Evolutionary conservation across 306 rosid genomes (phyloP), one percentile per base, ranked within the genome.

Genomic region (Cucumis sativus): DNA sequence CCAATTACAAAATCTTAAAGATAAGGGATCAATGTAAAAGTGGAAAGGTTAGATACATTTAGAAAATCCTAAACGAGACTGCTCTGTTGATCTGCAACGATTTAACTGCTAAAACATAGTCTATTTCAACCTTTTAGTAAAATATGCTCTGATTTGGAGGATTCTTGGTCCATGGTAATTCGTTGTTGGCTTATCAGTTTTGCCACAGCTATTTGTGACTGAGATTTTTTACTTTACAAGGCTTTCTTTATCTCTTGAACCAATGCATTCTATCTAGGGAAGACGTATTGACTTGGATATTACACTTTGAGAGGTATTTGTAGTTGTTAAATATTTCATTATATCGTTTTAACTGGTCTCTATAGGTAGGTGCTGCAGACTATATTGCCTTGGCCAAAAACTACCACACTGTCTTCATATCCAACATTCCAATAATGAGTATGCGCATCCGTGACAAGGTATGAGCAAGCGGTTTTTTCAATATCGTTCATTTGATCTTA

Each of bases 371-470:
- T 66, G 98, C 98, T 77, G 98, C 98, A 41, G 98, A 94, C 79
- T 94, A 94, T 83, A 94, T 94, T 86, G 98, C 98, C 55, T 90
- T 94, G 13, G 98, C 98, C 33, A 93, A 92, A 80, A 92, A 89
- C 83, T 91, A 82, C 83, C 98, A 94, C 81, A 94, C 97, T 21
- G 85, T 94, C 71, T 92, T 94, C 88, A 84, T 94, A 82, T 89
- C 91, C 78, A 86, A 85, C 83, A 92, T 94, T 80, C 98, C 98
- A 69, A 55, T 77, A 69, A 94, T 94, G 98, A 94, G 98, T 73
- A 92, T 94, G 97, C 93, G 92, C 64, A 90, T 89, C 59, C 84
- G 98, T 62, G 98, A 94, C 87, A 89, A 90, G 98, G 98, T 94
- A 86, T 78, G 45, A 23, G 30, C 55, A 76, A 10, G 41, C 57